phyloP scores from a whole-genome alignment of 176 grass and related monocot genomes.

The Avena insularis region DNA sequence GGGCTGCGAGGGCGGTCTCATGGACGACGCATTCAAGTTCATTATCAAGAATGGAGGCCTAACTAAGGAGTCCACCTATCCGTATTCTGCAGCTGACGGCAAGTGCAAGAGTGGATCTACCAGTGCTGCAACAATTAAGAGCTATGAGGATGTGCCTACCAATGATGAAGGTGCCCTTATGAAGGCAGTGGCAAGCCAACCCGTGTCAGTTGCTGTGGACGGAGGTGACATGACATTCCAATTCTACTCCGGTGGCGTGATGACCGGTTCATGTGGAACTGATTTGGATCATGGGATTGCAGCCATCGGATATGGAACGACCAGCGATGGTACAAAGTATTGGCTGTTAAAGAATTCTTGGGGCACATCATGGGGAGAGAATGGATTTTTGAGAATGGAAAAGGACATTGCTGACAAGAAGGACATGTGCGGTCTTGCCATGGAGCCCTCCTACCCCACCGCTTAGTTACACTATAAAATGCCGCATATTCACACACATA shows the following conservation, averaged over 20 bases:
- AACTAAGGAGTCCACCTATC: conserved; percentile 21
- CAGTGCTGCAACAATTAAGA: conserved; percentile 18
- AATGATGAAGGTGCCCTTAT: not conserved
- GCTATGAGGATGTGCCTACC: conserved; percentile 8
- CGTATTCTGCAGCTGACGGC: not conserved
- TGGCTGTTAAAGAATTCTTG: conserved; percentile 24
- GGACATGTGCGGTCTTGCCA: conserved; percentile 24
- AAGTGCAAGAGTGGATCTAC: conserved; percentile 10
- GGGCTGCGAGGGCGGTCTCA: not conserved
- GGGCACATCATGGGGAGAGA: conserved; percentile 9
- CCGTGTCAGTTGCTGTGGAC: not conserved
- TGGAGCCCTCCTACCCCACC: not conserved
- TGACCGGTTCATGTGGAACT: conserved; percentile 19
- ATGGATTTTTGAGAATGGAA: conserved; percentile 15
- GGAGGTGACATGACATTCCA: conserved; percentile 16
- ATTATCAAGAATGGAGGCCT: conserved; percentile 23
- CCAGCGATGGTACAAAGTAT: conserved; percentile 26
- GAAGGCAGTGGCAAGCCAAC: no score
- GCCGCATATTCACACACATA: not conserved
- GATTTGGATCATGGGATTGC: conserved; percentile 20
- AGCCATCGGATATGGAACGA: conserved; percentile 2
- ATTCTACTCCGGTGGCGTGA: conserved; percentile 12
- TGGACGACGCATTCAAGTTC: not conserved
- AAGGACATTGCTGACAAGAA: not conserved
- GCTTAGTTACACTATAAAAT: not conserved